Evolutionary conservation across 306 rosid species (phyloP).

Genomic region (Mucuna pruriens): DNA sequence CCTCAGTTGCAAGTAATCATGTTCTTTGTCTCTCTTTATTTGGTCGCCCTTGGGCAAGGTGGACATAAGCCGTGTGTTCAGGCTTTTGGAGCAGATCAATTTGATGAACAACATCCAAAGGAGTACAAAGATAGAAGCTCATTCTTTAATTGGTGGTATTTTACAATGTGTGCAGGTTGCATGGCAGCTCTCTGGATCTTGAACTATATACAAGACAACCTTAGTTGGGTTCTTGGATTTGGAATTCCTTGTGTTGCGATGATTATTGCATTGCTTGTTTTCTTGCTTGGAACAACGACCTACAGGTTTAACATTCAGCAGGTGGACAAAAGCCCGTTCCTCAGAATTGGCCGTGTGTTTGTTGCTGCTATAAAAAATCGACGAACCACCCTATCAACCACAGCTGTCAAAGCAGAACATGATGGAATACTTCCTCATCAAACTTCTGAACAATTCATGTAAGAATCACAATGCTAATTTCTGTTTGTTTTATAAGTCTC

Average conservation of each 20-base stretch:
- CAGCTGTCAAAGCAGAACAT: conserved; percentile 29
- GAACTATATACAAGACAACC: conserved; percentile 58
- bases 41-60: conserved; percentile 69
- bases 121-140: conserved; percentile 76
- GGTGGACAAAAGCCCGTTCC: conserved; percentile 48
- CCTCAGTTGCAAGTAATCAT: conserved; percentile 48
- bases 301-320: conserved; percentile 48
- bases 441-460: conserved; percentile 52
- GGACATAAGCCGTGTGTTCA: conserved; percentile 89
- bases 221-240: conserved; percentile 71
- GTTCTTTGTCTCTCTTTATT: conserved; percentile 67
- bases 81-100: conserved; percentile 86
- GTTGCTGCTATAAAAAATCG: conserved; percentile 46
- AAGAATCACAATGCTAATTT: conserved; percentile 19
- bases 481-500: not conserved
- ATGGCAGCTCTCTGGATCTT: conserved; percentile 44
- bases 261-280: conserved; percentile 55
- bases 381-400: not conserved
- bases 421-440: conserved; percentile 23
- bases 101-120: conserved; percentile 60
- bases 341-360: conserved; percentile 52
- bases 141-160: conserved; percentile 91
- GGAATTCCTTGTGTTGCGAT: conserved; percentile 62
- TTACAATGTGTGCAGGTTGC: conserved; percentile 50
- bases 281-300: conserved; percentile 62